Conservation (phyloP, 257 asterid genomes). For the Nicotiana obtusifolia region DNA sequence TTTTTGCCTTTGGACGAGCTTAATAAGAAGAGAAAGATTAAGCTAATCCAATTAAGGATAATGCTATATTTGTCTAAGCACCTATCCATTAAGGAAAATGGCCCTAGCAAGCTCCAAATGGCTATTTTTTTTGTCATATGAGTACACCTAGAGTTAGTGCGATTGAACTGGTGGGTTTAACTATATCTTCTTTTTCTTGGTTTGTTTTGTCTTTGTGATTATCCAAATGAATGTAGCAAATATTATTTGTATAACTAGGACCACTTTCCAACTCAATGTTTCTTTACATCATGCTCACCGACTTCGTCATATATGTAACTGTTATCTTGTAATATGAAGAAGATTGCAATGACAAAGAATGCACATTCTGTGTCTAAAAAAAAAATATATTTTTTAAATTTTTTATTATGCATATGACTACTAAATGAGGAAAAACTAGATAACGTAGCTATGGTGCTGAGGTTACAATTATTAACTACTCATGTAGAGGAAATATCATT, state of each 20-base stretch:
- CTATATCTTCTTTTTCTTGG: not conserved
- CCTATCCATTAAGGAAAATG: not conserved
- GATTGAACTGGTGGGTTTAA: not conserved
- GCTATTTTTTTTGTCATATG: not conserved
- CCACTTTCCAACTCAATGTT: not conserved
- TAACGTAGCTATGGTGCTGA: not conserved
- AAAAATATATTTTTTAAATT: not conserved
- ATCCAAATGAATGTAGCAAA: not conserved
- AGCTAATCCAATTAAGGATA: not conserved
- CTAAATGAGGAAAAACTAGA: not conserved
- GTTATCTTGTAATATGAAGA: not conserved
- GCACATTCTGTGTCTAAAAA: not conserved
- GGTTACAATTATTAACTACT: not conserved
- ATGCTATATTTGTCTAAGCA: not conserved
- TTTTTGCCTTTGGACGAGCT: too few relatives aligned
- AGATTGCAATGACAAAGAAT: conserved; percentile 17
- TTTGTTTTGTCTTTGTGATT: not conserved
- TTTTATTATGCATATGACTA: conserved; percentile 9
- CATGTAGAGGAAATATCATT: not conserved
- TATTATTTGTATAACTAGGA: not conserved
- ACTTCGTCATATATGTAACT: not conserved
- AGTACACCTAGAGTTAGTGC: not conserved
- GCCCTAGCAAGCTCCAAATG: not conserved
- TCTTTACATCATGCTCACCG: conserved; percentile 17
- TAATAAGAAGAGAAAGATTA: not conserved